Evolutionary conservation across 192 early-diverging fungal species (phyloP).

Genomic region (Coemansia sp.): DNA sequence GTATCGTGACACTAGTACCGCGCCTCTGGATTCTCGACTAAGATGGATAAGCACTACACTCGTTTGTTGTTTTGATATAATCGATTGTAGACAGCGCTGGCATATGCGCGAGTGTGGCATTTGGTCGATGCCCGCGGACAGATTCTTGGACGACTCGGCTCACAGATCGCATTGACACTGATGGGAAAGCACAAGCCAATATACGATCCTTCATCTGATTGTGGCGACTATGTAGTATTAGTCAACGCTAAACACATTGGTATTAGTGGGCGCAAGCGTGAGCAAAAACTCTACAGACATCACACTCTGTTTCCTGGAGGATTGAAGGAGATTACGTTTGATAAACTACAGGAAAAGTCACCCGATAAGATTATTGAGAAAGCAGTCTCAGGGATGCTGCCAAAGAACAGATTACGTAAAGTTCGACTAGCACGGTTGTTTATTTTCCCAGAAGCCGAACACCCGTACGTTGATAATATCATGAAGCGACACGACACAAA

Average conservation of each 20-base stretch:
- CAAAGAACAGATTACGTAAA: conserved; percentile 87
- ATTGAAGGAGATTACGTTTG: conserved; percentile 74
- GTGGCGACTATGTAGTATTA: conserved; percentile 95
- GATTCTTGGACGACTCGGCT: conserved; percentile 82
- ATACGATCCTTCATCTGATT: conserved; percentile 85
- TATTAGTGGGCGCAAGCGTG: conserved; percentile 80
- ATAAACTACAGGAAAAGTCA: conserved; percentile 71
- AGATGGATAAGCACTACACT: neutral
- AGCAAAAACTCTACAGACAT: conserved; percentile 84
- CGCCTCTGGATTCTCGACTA: neutral
- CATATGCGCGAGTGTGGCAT: conserved; percentile 89
- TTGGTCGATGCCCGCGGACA: conserved; percentile 85
- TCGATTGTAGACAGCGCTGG: conserved; percentile 67
- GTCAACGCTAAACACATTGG: conserved; percentile 81
- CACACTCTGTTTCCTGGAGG: conserved; percentile 87
- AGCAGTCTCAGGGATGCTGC: conserved; percentile 92
- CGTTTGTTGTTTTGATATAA: neutral
- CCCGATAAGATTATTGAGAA: conserved; percentile 81
- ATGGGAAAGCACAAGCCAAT: conserved; percentile 98
- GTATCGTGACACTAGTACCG: too few species aligned
- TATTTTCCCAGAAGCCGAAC: conserved; percentile 81
- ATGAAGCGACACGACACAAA: conserved; percentile 72
- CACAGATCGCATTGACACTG: conserved; percentile 82
- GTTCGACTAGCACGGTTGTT: conserved; percentile 70
- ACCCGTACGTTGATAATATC: conserved; percentile 86